A percentile compares a stretch with the other conserved stretches of the same genome.
These are phyloP conservation scores for Blastobotrys buckinghamii DNA, from an alignment of 1,139 yeast genomes.

Conservation along the genomic window DNA sequence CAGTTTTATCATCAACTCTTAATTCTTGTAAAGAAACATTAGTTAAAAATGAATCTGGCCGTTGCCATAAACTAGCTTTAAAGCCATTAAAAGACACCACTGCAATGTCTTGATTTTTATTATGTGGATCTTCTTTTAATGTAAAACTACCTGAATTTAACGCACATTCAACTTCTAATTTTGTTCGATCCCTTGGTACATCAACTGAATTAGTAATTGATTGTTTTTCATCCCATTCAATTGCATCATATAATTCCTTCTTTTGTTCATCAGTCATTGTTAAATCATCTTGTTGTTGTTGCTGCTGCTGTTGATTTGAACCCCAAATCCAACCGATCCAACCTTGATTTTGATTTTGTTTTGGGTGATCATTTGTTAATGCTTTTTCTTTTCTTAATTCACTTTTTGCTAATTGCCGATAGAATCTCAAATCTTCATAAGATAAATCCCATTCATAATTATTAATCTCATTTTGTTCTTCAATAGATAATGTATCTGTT, in stretches of 20 bases:
- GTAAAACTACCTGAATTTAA: slow-evolving; percentile 74
- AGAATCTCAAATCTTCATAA: slow-evolving; percentile 78
- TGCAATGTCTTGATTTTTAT: slow-evolving; percentile 46
- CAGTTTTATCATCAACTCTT: slow-evolving; percentile 82
- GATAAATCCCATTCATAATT: slow-evolving; percentile 54
- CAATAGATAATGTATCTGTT: slow-evolving; percentile 29
- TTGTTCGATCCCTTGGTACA: slow-evolving; percentile 68
- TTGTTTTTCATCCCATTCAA: slow-evolving; percentile 77
- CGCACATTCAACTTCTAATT: slow-evolving; percentile 58
- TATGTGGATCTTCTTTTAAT: slow-evolving; percentile 40
- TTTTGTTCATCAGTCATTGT: slow-evolving; percentile 41
- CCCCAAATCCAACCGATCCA: slow-evolving; percentile 38
- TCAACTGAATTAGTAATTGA: slow-evolving; percentile 50
- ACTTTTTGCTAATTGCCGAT: slow-evolving; percentile 70
- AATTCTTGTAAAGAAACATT: slow-evolving; percentile 74
- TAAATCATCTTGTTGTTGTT: slow-evolving; percentile 27
- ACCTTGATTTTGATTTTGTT: slow-evolving; percentile 18
- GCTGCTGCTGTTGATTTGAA: slow-evolving; percentile 20
- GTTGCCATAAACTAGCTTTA: slow-evolving; percentile 61
- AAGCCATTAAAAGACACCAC: slow-evolving; percentile 82
- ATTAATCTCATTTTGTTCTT: slow-evolving; percentile 40
- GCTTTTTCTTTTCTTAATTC: slow-evolving; percentile 51
- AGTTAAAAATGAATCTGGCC: slow-evolving; percentile 72
- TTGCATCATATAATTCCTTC: slow-evolving; percentile 84
- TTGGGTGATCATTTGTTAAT: slow-evolving; percentile 7